Evolutionary conservation across 306 rosid species (phyloP).

Genomic region (Canavalia gladiata): DNA sequence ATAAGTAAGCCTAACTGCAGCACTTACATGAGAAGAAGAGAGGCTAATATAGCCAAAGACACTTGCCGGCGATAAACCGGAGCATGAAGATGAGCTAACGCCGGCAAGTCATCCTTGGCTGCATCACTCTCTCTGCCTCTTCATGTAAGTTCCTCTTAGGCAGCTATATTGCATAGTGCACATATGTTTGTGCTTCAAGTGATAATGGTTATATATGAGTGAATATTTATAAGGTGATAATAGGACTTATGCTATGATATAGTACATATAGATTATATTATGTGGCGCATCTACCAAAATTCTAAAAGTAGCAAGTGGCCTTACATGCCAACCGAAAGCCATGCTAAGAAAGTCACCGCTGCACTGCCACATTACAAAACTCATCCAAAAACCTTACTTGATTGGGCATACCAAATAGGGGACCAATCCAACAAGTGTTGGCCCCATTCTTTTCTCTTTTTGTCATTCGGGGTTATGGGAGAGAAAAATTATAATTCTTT

Average conservation of each 20-base stretch:
- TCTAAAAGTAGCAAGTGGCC: conserved; percentile 51
- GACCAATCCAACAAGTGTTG: conserved; percentile 44
- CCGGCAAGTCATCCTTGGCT: conserved; percentile 73
- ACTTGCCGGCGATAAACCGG: conserved; percentile 47
- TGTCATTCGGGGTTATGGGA: conserved; percentile 13
- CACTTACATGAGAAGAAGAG: conserved; percentile 55
- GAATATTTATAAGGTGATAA: conserved; percentile 25
- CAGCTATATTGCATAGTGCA: neutral
- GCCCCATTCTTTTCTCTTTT: conserved; percentile 31
- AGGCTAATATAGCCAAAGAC: conserved; percentile 55
- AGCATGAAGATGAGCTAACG: neutral
- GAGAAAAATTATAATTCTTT: too few relatives aligned
- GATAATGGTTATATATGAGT: neutral
- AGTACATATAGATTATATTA: neutral
- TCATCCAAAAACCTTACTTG: conserved; percentile 41
- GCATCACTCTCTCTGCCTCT: conserved; percentile 49
- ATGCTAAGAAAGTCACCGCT: conserved; percentile 37
- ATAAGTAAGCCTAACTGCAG: neutral
- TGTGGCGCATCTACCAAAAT: conserved; percentile 38
- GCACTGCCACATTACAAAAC: conserved; percentile 25
- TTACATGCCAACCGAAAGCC: conserved; percentile 50
- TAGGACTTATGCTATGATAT: neutral
- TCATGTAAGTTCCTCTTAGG: conserved; percentile 58
- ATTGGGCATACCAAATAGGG: conserved; percentile 48
- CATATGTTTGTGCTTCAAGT: neutral